A percentile compares a stretch with the other conserved stretches of the same genome.
These are phyloP conservation scores for Dipodascopsis tothii DNA, from an alignment of 805 yeast genomes.

Conservation along the genomic window DNA sequence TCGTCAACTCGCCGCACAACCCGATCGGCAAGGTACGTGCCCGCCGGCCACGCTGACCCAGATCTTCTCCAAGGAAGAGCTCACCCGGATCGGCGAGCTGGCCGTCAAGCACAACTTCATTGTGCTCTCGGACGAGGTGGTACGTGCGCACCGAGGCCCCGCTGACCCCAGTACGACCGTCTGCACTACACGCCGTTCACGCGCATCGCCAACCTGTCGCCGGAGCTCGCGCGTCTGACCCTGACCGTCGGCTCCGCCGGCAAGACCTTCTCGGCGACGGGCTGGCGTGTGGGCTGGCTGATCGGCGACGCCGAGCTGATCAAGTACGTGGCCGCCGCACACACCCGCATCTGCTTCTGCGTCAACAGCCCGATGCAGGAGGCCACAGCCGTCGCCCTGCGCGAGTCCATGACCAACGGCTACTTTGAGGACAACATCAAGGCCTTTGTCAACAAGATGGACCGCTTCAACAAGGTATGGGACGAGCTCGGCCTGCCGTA, in stretches of 20 bases:
- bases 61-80: conserved; percentile 65
- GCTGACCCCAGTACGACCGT: conserved; percentile 55
- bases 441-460: conserved; percentile 63
- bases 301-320: conserved; percentile 79
- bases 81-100: conserved; percentile 64
- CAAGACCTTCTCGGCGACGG: conserved; percentile 96
- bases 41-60: conserved; percentile 19
- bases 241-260: conserved; percentile 96
- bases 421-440: conserved; percentile 67
- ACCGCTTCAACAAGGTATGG: conserved; percentile 65
- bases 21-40: conserved; percentile 68
- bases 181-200: conserved; percentile 70
- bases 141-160: not conserved
- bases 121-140: conserved; percentile 83
- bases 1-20: conserved; percentile 90
- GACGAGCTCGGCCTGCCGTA: conserved; percentile 85
- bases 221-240: conserved; percentile 71
- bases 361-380: conserved; percentile 89
- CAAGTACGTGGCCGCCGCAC: conserved; percentile 78
- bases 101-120: conserved; percentile 80
- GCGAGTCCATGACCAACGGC: conserved; percentile 44
- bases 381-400: conserved; percentile 75
- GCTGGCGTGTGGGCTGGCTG: conserved; percentile 97
- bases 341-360: conserved; percentile 78
- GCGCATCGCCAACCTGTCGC: conserved; percentile 73